A percentile compares a stretch with the other conserved stretches of the same genome.
phyloP scores from a whole-genome alignment of 805 yeast genomes.

The Yamadazyma akitaensis region DNA sequence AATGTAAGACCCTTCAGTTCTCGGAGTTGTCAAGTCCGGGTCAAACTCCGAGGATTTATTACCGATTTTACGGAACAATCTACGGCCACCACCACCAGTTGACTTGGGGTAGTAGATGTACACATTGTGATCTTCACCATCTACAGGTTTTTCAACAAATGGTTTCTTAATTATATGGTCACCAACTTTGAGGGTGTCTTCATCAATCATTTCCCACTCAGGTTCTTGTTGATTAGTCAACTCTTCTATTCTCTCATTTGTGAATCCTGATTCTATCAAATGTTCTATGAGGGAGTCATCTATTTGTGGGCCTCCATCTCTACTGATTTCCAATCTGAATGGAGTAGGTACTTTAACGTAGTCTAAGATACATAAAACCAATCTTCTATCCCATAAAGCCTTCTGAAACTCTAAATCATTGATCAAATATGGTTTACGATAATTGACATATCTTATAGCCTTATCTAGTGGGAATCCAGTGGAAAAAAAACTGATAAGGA shows the following conservation, averaged over 20 bases:
- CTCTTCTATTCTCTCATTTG: constrained; percentile 46
- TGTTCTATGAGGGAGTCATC: constrained; percentile 48
- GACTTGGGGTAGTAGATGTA: constrained; percentile 83
- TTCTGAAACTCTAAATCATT: constrained; percentile 91
- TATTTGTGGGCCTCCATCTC: constrained; percentile 95
- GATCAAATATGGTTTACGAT: constrained; percentile 84
- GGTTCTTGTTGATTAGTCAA: constrained; percentile 75
- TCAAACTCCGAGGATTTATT: constrained; percentile 96
- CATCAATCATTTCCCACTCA: constrained; percentile 79
- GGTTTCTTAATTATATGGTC: constrained; percentile 79
- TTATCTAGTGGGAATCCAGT: constrained; percentile 94
- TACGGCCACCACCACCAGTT: constrained; percentile 97
- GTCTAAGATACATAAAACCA: constrained; percentile 75
- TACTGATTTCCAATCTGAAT: constrained; percentile 75
- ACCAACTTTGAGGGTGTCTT: constrained; percentile 69
- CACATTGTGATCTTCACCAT: constrained; percentile 97
- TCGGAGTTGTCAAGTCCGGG: constrained; percentile 65
- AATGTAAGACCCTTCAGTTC: constrained; percentile 87
- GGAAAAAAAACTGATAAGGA: constrained; percentile 88
- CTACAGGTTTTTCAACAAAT: constrained; percentile 96
- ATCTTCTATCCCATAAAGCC: constrained; percentile 94
- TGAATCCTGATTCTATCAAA: constrained; percentile 45
- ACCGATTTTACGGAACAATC: constrained; percentile 92
- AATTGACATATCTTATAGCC: constrained; percentile 85
- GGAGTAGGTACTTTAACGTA: constrained; percentile 90